phyloP scores from a whole-genome alignment of 257 asterid genomes.

The Echites panduratus region DNA sequence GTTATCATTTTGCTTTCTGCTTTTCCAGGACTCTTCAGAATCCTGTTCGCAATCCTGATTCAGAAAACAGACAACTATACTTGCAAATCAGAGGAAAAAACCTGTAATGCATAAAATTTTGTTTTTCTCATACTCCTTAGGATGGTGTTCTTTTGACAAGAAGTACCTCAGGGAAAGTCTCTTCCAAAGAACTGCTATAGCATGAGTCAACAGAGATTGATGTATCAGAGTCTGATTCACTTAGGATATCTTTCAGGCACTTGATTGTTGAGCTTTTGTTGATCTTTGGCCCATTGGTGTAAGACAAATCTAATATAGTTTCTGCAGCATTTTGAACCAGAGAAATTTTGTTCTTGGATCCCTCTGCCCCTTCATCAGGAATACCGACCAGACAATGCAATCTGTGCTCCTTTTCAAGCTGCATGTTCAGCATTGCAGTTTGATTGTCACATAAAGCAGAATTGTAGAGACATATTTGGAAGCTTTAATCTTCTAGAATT shows the following conservation, averaged over 20 bases:
- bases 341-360: not conserved
- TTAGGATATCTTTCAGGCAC: conserved; percentile 70
- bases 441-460: conserved; percentile 22
- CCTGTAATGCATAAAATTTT: not conserved
- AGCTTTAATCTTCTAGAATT: conserved; percentile 1
- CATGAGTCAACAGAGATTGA: conserved; percentile 34
- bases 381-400: conserved; percentile 18
- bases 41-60: conserved; percentile 39
- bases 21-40: conserved; percentile 20
- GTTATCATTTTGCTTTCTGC: conserved; percentile 20
- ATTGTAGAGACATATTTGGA: conserved; percentile 1
- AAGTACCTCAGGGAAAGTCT: conserved; percentile 44
- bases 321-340: conserved; percentile 16
- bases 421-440: conserved; percentile 20
- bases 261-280: conserved; percentile 36
- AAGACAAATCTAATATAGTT: conserved; percentile 21
- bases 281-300: conserved; percentile 17
- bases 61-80: conserved; percentile 13
- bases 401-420: conserved; percentile 30
- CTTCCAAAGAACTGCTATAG: conserved; percentile 33
- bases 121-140: not conserved
- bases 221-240: conserved; percentile 62
- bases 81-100: conserved; percentile 8
- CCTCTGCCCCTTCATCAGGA: conserved; percentile 15
- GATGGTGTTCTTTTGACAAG: not conserved